These are phyloP conservation scores for Aspergillus hancockii DNA, from an alignment of 495 filamentous ascomycete genomes.

Conservation along the genomic window DNA sequence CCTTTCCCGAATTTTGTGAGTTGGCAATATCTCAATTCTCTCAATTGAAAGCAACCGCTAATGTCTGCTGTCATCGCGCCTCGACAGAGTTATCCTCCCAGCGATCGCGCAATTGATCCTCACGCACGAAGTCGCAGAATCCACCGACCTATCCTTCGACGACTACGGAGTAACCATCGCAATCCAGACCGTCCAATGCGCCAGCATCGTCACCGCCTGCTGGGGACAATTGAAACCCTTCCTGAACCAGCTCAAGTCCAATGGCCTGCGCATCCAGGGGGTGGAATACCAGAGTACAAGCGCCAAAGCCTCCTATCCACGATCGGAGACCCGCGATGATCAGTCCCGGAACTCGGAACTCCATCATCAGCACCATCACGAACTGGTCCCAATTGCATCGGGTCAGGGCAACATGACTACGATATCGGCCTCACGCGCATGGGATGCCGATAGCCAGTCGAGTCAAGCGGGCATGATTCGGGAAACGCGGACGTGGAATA, in stretches of 20 bases:
- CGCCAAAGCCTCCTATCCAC: slow-evolving; percentile 6
- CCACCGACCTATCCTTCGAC: slow-evolving; percentile 23
- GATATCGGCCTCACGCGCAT: slow-evolving; percentile 10
- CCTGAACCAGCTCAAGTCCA: slow-evolving; percentile 30
- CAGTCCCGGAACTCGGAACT: background rate
- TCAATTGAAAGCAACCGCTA: too few relatives aligned
- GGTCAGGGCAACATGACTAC: slow-evolving; percentile 14
- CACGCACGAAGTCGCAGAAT: slow-evolving; percentile 1
- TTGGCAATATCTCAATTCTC: background rate
- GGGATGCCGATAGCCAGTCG: slow-evolving; percentile 12
- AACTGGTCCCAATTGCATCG: slow-evolving; percentile 6
- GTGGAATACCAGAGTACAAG: slow-evolving; percentile 17
- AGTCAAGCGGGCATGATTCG: slow-evolving; percentile 17
- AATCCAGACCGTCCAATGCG: slow-evolving; percentile 23
- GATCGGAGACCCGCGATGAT: background rate
- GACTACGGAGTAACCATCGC: slow-evolving; percentile 24
- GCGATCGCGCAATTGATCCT: slow-evolving; percentile 23
- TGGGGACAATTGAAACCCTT: slow-evolving; percentile 35
- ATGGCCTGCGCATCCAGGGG: slow-evolving; percentile 26
- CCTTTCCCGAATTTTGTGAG: slow-evolving; percentile 27
- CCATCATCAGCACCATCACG: background rate
- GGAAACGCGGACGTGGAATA: slow-evolving; percentile 13
- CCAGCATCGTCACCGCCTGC: slow-evolving; percentile 27
- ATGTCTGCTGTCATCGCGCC: background rate
- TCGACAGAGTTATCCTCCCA: slow-evolving; percentile 22